Conservation (phyloP, 768 basidiomycete species). For the Rhodocollybia butyracea region DNA sequence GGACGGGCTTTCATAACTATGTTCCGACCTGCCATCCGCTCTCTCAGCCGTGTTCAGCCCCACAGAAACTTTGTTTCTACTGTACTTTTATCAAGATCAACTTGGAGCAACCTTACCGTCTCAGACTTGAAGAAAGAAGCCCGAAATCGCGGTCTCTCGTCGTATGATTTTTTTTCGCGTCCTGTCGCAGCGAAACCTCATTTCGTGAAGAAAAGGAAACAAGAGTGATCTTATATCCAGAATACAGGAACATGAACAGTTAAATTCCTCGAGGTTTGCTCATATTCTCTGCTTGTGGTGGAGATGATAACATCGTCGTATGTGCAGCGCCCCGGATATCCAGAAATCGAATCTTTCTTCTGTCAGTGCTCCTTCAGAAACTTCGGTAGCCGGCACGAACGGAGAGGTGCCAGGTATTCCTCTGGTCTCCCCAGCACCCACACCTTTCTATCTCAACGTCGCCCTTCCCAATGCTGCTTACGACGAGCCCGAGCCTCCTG, state of each 20-base stretch:
- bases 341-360: no score
- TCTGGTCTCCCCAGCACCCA: constrained; percentile 23
- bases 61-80: constrained; percentile 46
- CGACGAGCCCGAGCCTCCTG: constrained; percentile 36
- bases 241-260: constrained; percentile 48
- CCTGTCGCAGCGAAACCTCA: constrained; percentile 5
- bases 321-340: no score
- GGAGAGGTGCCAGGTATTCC: constrained; percentile 42
- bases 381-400: constrained; percentile 23
- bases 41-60: constrained; percentile 14
- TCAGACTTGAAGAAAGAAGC: constrained; percentile 51
- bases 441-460: constrained; percentile 41
- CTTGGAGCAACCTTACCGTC: constrained; percentile 52
- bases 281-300: no score
- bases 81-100: constrained; percentile 52
- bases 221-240: constrained; percentile 55
- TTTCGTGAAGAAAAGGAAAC: constrained; percentile 46
- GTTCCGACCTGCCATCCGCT: neutral
- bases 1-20: no score
- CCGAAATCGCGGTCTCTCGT: constrained; percentile 51
- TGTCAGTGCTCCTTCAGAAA: constrained; percentile 17
- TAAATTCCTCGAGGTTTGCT: constrained; percentile 18
- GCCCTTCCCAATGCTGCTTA: constrained; percentile 54
- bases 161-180: constrained; percentile 32
- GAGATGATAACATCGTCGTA: no score